Conservation (phyloP, 345 rosid genomes). For the Hibiscus trionum region DNA sequence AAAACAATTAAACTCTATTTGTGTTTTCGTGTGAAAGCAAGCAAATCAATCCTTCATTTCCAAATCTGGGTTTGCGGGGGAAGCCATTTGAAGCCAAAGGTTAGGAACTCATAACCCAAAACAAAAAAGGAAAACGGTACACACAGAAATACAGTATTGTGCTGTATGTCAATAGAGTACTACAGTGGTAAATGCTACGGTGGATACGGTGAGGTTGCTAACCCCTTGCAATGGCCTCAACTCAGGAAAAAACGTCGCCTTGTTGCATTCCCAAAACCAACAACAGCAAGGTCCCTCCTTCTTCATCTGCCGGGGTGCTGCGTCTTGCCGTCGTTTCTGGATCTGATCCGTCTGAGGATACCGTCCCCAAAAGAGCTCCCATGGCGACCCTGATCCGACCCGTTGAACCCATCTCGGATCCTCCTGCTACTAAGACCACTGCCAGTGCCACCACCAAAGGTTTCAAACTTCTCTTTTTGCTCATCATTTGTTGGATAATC, state of each 20-base stretch:
- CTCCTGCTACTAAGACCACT: constrained; percentile 30
- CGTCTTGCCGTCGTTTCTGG: constrained; percentile 12
- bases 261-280: constrained; percentile 25
- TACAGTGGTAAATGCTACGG: constrained; percentile 33
- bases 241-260: constrained; percentile 58
- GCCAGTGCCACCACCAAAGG: constrained; percentile 32
- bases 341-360: constrained; percentile 26
- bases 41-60: background rate
- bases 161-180: constrained; percentile 55
- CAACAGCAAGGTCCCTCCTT: background rate
- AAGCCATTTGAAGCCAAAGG: background rate
- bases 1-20: background rate
- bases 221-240: constrained; percentile 66
- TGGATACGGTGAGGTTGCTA: constrained; percentile 48
- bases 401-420: constrained; percentile 35
- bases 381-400: constrained; percentile 36
- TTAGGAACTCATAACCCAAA: background rate
- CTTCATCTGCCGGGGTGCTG: constrained; percentile 12
- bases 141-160: constrained; percentile 3
- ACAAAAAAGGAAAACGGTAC: background rate
- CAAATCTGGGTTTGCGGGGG: background rate
- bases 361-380: constrained; percentile 21
- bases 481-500: background rate
- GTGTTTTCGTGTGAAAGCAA: background rate
- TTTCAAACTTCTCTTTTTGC: constrained; percentile 1